phyloP scores from a whole-genome alignment of 305 asterid species.

The Solanum hybrid region DNA sequence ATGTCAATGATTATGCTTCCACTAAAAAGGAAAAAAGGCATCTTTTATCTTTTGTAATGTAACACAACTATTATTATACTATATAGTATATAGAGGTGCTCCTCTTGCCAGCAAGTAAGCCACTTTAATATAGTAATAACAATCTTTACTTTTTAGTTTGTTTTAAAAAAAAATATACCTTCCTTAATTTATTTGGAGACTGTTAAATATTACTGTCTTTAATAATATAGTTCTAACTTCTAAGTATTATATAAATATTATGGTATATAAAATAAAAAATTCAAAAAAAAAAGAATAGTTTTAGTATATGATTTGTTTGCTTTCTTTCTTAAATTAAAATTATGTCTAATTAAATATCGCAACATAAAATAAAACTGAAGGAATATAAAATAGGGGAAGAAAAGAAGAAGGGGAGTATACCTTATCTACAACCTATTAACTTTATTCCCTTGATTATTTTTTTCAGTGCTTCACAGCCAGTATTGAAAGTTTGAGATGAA shows the following conservation, averaged over 20 bases:
- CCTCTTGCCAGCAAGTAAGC: not conserved
- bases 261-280: not conserved
- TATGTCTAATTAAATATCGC: not conserved
- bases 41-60: not conserved
- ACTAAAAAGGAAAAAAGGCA: not conserved
- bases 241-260: not conserved
- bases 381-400: not conserved
- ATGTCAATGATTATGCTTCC: constrained; percentile 3
- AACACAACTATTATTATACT: not conserved
- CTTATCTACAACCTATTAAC: not conserved
- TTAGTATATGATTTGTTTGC: not conserved
- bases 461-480: not conserved
- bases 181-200: not conserved
- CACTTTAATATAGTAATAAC: not conserved
- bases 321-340: not conserved
- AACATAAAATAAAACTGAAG: not conserved
- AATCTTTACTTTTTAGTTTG: not conserved
- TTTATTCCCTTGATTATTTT: not conserved
- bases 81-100: not conserved
- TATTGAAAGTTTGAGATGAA: not conserved
- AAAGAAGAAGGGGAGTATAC: not conserved
- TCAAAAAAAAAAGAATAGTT: not conserved
- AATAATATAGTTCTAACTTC: not conserved
- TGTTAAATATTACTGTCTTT: not conserved
- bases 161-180: not conserved